phyloP scores from a whole-genome alignment of 768 basidiomycete genomes.

The Guyanaporus albipodus region DNA sequence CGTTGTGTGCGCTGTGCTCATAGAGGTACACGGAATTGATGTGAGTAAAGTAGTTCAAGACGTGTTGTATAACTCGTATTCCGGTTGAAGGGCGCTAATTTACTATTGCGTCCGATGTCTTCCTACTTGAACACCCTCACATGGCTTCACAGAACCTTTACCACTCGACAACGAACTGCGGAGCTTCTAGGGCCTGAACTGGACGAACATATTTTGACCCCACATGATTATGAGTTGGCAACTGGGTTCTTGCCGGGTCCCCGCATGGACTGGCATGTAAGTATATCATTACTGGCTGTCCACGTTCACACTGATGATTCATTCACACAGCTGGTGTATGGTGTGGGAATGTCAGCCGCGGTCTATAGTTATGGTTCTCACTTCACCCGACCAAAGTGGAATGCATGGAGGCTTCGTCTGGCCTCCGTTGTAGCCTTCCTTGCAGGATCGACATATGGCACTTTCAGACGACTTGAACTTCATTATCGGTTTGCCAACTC shows the following conservation, averaged over 20 bases:
- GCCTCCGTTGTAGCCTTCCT: slow-evolving; percentile 23
- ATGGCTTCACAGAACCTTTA: slow-evolving; percentile 46
- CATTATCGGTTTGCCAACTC: slow-evolving; percentile 31
- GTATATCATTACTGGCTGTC: no score
- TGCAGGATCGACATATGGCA: slow-evolving; percentile 33
- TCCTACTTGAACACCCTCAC: slow-evolving; percentile 26
- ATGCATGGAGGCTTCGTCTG: slow-evolving; percentile 22
- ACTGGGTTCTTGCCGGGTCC: slow-evolving; percentile 48
- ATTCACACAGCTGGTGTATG: slow-evolving; percentile 20
- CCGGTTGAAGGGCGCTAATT: no score
- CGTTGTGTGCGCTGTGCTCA: slow-evolving; percentile 4
- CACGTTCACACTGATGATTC: slow-evolving; percentile 3
- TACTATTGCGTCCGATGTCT: slow-evolving; percentile 11
- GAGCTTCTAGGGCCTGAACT: slow-evolving; percentile 32
- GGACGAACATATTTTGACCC: slow-evolving; percentile 25
- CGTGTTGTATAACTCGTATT: no score
- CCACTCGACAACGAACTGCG: slow-evolving; percentile 31
- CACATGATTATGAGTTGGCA: slow-evolving; percentile 55
- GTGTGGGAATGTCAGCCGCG: slow-evolving; percentile 20
- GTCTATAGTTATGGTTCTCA: slow-evolving; percentile 25
- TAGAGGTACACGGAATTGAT: no score
- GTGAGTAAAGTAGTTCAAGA: no score
- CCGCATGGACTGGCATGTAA: slow-evolving; percentile 44
- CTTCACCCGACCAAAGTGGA: slow-evolving; percentile 29
- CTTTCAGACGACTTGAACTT: slow-evolving; percentile 26